Evolutionary conservation across 352 stramenopile genomes (phyloP).

Genomic region (Globisporangium lucens): DNA sequence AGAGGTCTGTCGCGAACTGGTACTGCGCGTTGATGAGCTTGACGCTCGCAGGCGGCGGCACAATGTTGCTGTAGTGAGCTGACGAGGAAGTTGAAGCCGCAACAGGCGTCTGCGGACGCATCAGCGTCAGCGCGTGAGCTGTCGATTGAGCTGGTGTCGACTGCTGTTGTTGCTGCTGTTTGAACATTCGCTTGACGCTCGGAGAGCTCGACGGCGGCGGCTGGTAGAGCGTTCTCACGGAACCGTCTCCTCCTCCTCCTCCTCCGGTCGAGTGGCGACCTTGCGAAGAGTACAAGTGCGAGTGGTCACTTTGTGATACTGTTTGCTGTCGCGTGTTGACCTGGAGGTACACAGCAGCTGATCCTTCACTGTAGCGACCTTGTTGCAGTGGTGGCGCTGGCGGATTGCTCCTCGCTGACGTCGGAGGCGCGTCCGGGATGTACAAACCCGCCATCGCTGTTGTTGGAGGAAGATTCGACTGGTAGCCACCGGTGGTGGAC

Average conservation of each 20-base stretch:
- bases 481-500: constrained; percentile 5
- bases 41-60: constrained; percentile 28
- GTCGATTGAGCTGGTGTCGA: not conserved
- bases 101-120: constrained; percentile 19
- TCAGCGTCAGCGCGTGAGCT: not conserved
- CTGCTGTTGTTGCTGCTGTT: not conserved
- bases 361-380: constrained; percentile 14
- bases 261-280: constrained; percentile 8
- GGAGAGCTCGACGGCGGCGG: constrained; percentile 17
- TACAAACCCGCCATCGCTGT: constrained; percentile 7
- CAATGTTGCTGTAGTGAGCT: constrained; percentile 10
- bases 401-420: constrained; percentile 7
- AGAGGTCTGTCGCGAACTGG: constrained; percentile 64
- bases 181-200: constrained; percentile 14
- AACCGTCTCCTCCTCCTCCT: constrained; percentile 1
- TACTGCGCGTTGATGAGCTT: constrained; percentile 61
- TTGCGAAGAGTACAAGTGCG: not conserved
- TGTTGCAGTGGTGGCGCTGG: constrained; percentile 1
- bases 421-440: constrained; percentile 9
- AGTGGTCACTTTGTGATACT: not conserved
- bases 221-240: constrained; percentile 16
- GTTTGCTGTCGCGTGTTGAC: constrained; percentile 15
- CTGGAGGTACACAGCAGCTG: constrained; percentile 13
- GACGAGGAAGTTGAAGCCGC: not conserved
- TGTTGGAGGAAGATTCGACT: not conserved